Evolutionary conservation across 2,329 filamentous ascomycete genomes (phyloP).

Genomic region (Cladosporium colombiae): DNA sequence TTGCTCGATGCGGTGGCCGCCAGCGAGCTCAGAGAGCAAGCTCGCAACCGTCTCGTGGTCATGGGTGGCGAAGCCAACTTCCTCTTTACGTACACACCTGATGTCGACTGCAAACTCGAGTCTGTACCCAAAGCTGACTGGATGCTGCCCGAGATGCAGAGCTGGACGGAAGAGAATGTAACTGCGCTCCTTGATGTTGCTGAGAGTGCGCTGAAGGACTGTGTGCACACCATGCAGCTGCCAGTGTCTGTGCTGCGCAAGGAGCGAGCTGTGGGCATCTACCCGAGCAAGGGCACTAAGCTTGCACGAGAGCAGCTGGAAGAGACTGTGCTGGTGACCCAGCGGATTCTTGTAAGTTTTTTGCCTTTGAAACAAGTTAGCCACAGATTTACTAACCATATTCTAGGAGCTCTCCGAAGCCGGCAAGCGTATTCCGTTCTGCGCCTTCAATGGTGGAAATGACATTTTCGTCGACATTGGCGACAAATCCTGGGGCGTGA

Average conservation of each 20-base stretch:
- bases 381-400: not conserved
- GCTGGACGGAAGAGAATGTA: constrained; percentile 78
- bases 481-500: constrained; percentile 94
- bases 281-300: constrained; percentile 44
- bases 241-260: constrained; percentile 82
- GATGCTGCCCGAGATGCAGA: constrained; percentile 75
- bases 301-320: constrained; percentile 83
- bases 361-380: not conserved
- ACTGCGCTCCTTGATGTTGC: constrained; percentile 81
- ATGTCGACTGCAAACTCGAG: constrained; percentile 65
- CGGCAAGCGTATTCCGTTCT: constrained; percentile 76
- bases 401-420: constrained; percentile 69
- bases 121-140: constrained; percentile 66
- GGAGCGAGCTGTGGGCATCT: constrained; percentile 65
- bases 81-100: constrained; percentile 75
- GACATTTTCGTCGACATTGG: constrained; percentile 99
- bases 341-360: constrained; percentile 70
- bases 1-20: constrained; percentile 76
- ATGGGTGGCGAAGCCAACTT: constrained; percentile 98
- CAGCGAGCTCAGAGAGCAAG: constrained; percentile 61
- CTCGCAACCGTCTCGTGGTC: constrained; percentile 80
- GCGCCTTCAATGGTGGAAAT: constrained; percentile 95
- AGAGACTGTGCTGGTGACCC: constrained; percentile 91
- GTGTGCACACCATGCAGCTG: constrained; percentile 75
- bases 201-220: constrained; percentile 79